Evolutionary conservation across 176 grass and related monocot species (phyloP), one percentile per base, ranked within the genome.

Genomic region (Avena sativa): DNA sequence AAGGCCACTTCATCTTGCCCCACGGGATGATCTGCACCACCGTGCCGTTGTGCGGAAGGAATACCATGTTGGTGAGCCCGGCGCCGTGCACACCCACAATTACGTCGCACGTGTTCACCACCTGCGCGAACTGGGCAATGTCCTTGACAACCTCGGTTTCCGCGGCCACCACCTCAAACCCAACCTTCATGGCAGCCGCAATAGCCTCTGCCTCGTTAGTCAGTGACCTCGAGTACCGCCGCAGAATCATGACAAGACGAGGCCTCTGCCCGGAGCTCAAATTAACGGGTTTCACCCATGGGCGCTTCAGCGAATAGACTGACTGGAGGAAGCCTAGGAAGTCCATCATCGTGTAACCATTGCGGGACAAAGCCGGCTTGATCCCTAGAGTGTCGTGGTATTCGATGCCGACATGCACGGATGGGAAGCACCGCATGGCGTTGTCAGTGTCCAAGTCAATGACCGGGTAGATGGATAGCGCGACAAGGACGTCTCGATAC

Each of bases 31-130:
- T 92, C 80, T 97, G 94, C 64, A 97, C 62, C 0, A 94, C 0
- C 8, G 87, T 91, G n/a, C 69, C 87, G 62, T 97, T 89, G 44
- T 56, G 56, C 95, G 76, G 95, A 89, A 98, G 86, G 92, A 98
- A 98, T 28, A 98, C 88, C 96, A 98, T 96, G 90, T 96, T 92
- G 68, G 96, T 92, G 19, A 98, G 91, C 46, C 96, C 96, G 0
- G 85, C 96, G 13, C 96, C 96, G 52, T 98, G 96, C 32, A 95
- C 96, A 14, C 96, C 96, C 56, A 98, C 86, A 92, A 98, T 94
- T 44, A 98, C 96, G 87, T 98, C 93, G 76, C 87, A 88, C 3
- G 95, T 90, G 68, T 94, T 97, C 40, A 97, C 95, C 14, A 94
- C 25, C 20, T 28, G 44, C 16, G 91, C 91, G 14, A 89, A 86